Evolutionary conservation across 345 rosid genomes (phyloP), one percentile per base, ranked within the genome.

Genomic region (Eucalyptus albens): DNA sequence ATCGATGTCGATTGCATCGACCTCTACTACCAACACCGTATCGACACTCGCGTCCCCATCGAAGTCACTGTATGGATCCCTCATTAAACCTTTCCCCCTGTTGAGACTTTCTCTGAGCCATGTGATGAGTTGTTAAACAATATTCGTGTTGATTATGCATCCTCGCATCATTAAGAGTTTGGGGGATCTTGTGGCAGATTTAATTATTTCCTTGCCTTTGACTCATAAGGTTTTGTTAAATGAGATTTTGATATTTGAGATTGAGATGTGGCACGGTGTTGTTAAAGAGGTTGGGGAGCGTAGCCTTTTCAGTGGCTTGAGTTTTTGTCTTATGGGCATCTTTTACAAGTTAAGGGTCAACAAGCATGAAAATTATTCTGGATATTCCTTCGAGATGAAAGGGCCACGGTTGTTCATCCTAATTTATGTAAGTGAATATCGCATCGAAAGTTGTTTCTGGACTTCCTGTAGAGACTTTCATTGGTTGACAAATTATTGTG

Each of bases 1-100:
- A 93, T 96, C 67, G 92, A 91, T 8, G 92, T 93, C 47, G 90
- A 89, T 47, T 94, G 69, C 65, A 92, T 96, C 86, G 94, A 95
- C 91, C 97, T 96, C 83, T 96, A 93, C 90, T 95, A 96, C 88
- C 96, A 94, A 88, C 96, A 96, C 87, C 91, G 95, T 11, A 89
- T 94, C 29, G 96, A 96, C 80, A 94, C 93, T 50, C 88, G 72
- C 12, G 72, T 95, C 14, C 97, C 97, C 5, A 94, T 94, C 16
- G 95, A 96, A 94, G 16, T 93, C 91, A 96, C 95, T 89, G 96
- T 96, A 91, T 29, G 89, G 33, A 59, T 13, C 42, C 82, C 69
- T 47, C 29, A 21, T 29, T 42, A 65, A n/a, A 65, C 27, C 17
- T n/a, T 86, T 87, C 16, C 21, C 33, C 81, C 44, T 50, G 15